phyloP scores from a whole-genome alignment of 2,329 filamentous ascomycete species.

The Cordyceps cateniannulata region DNA sequence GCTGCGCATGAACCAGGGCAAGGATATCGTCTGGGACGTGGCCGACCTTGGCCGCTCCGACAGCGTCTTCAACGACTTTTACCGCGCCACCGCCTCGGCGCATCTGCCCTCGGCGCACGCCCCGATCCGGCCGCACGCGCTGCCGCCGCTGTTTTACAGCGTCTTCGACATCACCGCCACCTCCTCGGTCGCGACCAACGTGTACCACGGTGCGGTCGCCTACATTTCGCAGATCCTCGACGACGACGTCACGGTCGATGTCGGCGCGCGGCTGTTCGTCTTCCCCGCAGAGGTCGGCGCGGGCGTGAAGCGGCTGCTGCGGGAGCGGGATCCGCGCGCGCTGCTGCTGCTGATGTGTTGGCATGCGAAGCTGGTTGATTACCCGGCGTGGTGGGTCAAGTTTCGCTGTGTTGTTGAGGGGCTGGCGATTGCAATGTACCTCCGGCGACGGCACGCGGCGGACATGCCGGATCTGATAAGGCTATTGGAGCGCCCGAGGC shows the following conservation, averaged over 20 bases:
- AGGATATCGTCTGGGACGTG: slow-evolving; percentile 43
- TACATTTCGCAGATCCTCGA: slow-evolving; percentile 28
- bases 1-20: slow-evolving; percentile 47
- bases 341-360: slow-evolving; percentile 46
- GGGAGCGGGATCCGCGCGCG: slow-evolving; percentile 40
- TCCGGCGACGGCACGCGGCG: slow-evolving; percentile 14
- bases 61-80: slow-evolving; percentile 34
- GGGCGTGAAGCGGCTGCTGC: slow-evolving; percentile 34
- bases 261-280: slow-evolving; percentile 32
- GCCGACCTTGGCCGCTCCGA: slow-evolving; percentile 38
- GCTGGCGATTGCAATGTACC: slow-evolving; percentile 34
- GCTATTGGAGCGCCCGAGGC: slow-evolving; percentile 5
- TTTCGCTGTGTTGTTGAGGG: slow-evolving; percentile 37
- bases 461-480: not conserved
- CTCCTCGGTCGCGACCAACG: slow-evolving; percentile 19
- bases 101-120: not conserved
- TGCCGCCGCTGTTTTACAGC: slow-evolving; percentile 23
- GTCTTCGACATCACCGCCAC: slow-evolving; percentile 20
- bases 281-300: slow-evolving; percentile 37
- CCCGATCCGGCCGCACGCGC: slow-evolving; percentile 12
- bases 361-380: slow-evolving; percentile 39
- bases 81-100: slow-evolving; percentile 3
- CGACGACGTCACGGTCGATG: slow-evolving; percentile 27
- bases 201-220: slow-evolving; percentile 22
- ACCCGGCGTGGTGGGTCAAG: slow-evolving; percentile 37